Evolutionary conservation across 345 rosid species (phyloP).

Genomic region (Hypericum perforatum): DNA sequence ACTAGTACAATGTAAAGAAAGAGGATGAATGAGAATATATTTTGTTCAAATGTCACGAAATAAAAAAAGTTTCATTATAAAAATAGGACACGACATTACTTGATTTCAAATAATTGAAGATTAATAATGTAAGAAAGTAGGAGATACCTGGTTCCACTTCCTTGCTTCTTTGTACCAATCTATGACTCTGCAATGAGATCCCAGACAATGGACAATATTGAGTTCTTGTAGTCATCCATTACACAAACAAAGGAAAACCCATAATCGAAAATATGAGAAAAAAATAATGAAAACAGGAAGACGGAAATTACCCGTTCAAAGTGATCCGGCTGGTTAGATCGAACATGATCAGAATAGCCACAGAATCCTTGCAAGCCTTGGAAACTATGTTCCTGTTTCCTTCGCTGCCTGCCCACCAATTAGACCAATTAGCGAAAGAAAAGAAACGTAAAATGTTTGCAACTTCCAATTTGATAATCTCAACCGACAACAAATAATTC

Average conservation of each 20-base stretch:
- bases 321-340: slow-evolving; percentile 86
- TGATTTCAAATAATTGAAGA: no score
- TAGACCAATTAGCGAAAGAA: background rate
- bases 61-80: no score
- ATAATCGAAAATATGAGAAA: background rate
- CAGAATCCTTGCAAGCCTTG: slow-evolving; percentile 72
- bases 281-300: background rate
- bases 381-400: slow-evolving; percentile 43
- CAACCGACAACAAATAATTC: no score
- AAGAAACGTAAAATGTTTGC: background rate
- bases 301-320: slow-evolving; percentile 33
- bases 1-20: no score
- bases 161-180: slow-evolving; percentile 77
- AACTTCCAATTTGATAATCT: no score
- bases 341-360: slow-evolving; percentile 81
- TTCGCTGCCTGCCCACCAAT: slow-evolving; percentile 34
- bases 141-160: slow-evolving; percentile 58
- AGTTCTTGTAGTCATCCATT: background rate
- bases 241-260: background rate
- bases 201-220: no score
- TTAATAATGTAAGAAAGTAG: no score
- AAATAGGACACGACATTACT: no score
- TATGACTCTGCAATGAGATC: slow-evolving; percentile 40
- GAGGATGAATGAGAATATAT: no score
- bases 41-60: no score